Evolutionary conservation across 805 yeast genomes (phyloP).

Genomic region (Spathaspora girioi): DNA sequence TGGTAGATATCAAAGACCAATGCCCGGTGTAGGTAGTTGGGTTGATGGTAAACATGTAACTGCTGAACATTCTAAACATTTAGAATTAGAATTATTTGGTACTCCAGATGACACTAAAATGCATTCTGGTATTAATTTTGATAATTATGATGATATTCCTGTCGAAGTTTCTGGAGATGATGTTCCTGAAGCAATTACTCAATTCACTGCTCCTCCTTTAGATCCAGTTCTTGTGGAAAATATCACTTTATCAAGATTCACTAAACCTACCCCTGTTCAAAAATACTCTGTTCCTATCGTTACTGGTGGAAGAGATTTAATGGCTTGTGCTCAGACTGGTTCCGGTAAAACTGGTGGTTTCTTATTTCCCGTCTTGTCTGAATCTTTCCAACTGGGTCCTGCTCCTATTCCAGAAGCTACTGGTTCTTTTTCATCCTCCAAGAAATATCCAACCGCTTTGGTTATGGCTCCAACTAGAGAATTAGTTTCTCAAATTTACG

Average conservation of each 20-base stretch:
- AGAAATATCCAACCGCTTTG: conserved; percentile 91
- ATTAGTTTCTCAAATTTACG: conserved; percentile 93
- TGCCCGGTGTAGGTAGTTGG: conserved; percentile 74
- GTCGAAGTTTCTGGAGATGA: conserved; percentile 95
- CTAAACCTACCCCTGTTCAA: conserved; percentile 95
- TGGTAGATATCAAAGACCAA: conserved; percentile 29
- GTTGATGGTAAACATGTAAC: conserved; percentile 86
- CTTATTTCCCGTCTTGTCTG: conserved; percentile 93
- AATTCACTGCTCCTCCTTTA: conserved; percentile 90
- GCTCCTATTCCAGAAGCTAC: conserved; percentile 48
- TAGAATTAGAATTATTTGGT: conserved; percentile 85
- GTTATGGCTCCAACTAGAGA: conserved; percentile 99
- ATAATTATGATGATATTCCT: conserved; percentile 97
- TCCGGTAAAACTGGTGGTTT: conserved; percentile 99
- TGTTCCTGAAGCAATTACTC: conserved; percentile 88
- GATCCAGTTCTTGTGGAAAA: conserved; percentile 83
- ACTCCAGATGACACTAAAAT: conserved; percentile 64
- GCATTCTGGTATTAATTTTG: conserved; percentile 97
- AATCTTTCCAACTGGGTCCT: conserved; percentile 88
- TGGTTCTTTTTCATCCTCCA: conserved; percentile 58
- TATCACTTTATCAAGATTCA: conserved; percentile 83
- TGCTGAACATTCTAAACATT: conserved; percentile 61
- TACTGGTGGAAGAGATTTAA: conserved; percentile 83
- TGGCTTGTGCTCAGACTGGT: conserved; percentile 99
- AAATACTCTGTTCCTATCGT: conserved; percentile 92